phyloP scores from a whole-genome alignment of 2,329 filamentous ascomycete species.

The Coniosporium tulheliwenetii region DNA sequence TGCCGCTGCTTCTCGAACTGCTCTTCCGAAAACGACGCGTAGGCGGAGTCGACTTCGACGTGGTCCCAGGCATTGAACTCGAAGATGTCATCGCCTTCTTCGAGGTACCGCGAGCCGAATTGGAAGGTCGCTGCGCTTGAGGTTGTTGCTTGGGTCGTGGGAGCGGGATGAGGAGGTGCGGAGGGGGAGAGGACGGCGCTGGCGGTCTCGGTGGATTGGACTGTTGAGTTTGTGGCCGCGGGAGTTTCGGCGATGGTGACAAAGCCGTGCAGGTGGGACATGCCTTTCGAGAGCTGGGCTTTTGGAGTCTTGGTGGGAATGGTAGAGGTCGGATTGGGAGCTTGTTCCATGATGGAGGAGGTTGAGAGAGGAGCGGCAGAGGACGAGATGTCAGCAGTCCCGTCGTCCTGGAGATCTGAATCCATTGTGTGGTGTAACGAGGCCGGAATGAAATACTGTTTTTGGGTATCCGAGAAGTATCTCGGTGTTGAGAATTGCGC shows the following conservation, averaged over 20 bases:
- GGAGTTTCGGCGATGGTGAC: slow-evolving; percentile 25
- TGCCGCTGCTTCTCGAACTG: slow-evolving; percentile 77
- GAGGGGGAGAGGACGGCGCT: slow-evolving; percentile 9
- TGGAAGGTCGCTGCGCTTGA: slow-evolving; percentile 83
- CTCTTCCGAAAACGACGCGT: slow-evolving; percentile 69
- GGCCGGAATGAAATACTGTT: too few relatives aligned
- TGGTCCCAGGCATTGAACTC: slow-evolving; percentile 99
- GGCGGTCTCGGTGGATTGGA: slow-evolving; percentile 2
- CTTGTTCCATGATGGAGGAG: too few relatives aligned
- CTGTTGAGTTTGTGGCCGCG: slow-evolving; percentile 8
- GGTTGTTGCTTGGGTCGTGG: slow-evolving; percentile 56
- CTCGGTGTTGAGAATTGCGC: too few relatives aligned
- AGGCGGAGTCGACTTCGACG: slow-evolving; percentile 79
- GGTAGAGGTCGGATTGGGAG: too few relatives aligned
- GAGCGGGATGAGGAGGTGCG: slow-evolving; percentile 41
- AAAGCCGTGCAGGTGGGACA: slow-evolving; percentile 35
- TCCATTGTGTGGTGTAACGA: too few relatives aligned
- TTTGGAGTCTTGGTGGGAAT: slow-evolving; percentile 7
- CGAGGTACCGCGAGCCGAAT: slow-evolving; percentile 79
- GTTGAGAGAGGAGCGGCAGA: too few relatives aligned
- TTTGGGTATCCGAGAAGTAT: too few relatives aligned
- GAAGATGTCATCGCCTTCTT: slow-evolving; percentile 77
- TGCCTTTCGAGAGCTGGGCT: slow-evolving; percentile 32
- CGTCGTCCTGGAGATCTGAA: too few relatives aligned
- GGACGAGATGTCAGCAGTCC: too few relatives aligned